phyloP scores from a whole-genome alignment of 768 basidiomycete species.

The Exidia glandulosa region DNA sequence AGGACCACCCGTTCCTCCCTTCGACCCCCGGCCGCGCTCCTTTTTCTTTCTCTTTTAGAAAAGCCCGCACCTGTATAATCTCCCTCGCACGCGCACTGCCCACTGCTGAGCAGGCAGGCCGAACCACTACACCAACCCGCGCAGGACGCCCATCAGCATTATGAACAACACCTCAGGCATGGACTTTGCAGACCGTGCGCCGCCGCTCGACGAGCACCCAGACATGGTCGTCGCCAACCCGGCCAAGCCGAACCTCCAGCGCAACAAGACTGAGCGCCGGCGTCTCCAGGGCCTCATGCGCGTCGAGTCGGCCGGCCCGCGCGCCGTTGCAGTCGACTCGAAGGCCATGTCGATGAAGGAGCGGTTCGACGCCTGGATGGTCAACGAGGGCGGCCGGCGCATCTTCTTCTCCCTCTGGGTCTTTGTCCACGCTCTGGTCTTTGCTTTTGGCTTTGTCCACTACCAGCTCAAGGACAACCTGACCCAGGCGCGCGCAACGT shows the following conservation, averaged over 20 bases:
- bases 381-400: conserved; percentile 76
- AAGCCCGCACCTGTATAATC: no score
- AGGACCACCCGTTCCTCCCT: no score
- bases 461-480: conserved; percentile 76
- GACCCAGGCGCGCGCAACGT: conserved; percentile 48
- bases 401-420: conserved; percentile 77
- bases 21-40: no score
- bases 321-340: conserved; percentile 18
- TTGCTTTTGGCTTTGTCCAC: conserved; percentile 63
- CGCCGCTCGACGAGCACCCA: conserved; percentile 39
- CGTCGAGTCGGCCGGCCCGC: conserved; percentile 23
- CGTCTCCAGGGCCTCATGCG: conserved; percentile 81
- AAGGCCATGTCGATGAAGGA: conserved; percentile 31
- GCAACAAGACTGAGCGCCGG: conserved; percentile 77
- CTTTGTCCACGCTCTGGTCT: conserved; percentile 68
- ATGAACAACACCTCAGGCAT: conserved; percentile 41
- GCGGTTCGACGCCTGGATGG: conserved; percentile 72
- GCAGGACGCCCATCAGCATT: not conserved
- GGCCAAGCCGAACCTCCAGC: conserved; percentile 45
- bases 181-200: conserved; percentile 53
- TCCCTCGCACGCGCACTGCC: no score
- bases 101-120: no score
- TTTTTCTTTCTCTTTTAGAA: no score
- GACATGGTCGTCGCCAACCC: conserved; percentile 23
- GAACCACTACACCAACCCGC: no score